Percentiles rank a stretch among this genome's conserved stretches.
phyloP scores from a whole-genome alignment of 2,329 filamentous ascomycete species.

The Celoporthe dispersa region DNA sequence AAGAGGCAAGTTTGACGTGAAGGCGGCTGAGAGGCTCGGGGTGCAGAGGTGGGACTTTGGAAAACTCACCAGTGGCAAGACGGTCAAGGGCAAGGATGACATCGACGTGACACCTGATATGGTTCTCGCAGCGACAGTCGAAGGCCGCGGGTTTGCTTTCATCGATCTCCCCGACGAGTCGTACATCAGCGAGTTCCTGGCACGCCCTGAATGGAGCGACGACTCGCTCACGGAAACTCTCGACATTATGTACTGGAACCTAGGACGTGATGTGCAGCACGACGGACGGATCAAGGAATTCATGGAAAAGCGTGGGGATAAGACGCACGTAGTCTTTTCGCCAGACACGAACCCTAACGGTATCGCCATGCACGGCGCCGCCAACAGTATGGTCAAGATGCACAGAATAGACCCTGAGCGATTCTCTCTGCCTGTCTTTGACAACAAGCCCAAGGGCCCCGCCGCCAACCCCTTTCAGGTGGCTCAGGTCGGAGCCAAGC shows the following conservation, averaged over 20 bases:
- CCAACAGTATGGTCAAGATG: conserved; percentile 69
- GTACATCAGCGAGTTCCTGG: conserved; percentile 72
- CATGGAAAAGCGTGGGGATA: conserved; percentile 61
- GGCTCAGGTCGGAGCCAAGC: conserved; percentile 49
- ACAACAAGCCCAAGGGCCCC: conserved; percentile 50
- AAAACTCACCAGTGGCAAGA: conserved; percentile 65
- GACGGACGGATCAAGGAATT: conserved; percentile 70
- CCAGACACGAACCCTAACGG: conserved; percentile 76
- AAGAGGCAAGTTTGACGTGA: conserved; percentile 78
- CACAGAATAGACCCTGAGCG: conserved; percentile 73
- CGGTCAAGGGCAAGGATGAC: conserved; percentile 67
- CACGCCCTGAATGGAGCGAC: conserved; percentile 73
- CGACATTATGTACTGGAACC: conserved; percentile 76
- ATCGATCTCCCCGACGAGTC: conserved; percentile 75
- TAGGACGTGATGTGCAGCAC: conserved; percentile 69
- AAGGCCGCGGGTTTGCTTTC: conserved; percentile 76
- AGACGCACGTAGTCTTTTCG: conserved; percentile 80
- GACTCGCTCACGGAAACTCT: conserved; percentile 69
- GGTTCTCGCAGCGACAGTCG: conserved; percentile 72
- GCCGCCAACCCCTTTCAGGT: conserved; percentile 39
- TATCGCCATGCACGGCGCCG: conserved; percentile 70
- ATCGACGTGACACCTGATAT: conserved; percentile 79
- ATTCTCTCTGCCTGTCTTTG: conserved; percentile 71
- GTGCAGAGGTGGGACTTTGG: conserved; percentile 64
- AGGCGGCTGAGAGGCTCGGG: conserved; percentile 66